Evolutionary conservation across 768 basidiomycete species (phyloP).

Genomic region (Melanogaster broomeanus): DNA sequence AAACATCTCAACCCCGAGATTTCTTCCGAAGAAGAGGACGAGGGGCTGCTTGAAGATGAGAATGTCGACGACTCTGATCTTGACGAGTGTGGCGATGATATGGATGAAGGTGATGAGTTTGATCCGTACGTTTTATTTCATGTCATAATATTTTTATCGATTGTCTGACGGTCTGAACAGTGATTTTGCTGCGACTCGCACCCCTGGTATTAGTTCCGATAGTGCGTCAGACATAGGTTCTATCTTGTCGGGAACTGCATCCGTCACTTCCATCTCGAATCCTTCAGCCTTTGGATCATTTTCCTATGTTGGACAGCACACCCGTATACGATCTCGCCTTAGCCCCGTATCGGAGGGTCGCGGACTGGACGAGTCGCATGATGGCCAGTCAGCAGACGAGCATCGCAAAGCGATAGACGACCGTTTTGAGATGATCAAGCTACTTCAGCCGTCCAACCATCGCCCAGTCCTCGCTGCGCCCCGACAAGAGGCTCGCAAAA

Average conservation of each 20-base stretch:
- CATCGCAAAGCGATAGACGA: constrained; percentile 36
- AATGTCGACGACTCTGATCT: constrained; percentile 53
- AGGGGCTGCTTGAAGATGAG: constrained; percentile 47
- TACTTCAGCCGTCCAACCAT: constrained; percentile 31
- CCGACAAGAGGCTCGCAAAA: constrained; percentile 29
- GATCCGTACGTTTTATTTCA: constrained; percentile 61
- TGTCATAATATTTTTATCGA: background rate
- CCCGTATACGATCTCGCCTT: constrained; percentile 47
- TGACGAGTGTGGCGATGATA: constrained; percentile 47
- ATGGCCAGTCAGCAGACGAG: constrained; percentile 21
- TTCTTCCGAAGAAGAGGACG: constrained; percentile 56
- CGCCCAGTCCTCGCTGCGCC: constrained; percentile 16
- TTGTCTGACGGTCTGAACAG: constrained; percentile 36
- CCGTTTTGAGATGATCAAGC: constrained; percentile 59
- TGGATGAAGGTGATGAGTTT: constrained; percentile 73
- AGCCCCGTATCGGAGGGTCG: constrained; percentile 66
- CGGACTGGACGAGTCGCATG: constrained; percentile 29
- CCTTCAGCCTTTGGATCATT: constrained; percentile 56
- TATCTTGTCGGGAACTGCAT: constrained; percentile 52
- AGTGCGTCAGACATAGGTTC: constrained; percentile 67
- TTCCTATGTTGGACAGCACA: constrained; percentile 37
- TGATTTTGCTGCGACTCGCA: constrained; percentile 66
- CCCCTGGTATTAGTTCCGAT: constrained; percentile 51
- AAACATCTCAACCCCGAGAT: constrained; percentile 48
- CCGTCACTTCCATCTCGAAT: constrained; percentile 52